phyloP scores from a whole-genome alignment of 768 basidiomycete species.

The Cystobasidium tubakii region DNA sequence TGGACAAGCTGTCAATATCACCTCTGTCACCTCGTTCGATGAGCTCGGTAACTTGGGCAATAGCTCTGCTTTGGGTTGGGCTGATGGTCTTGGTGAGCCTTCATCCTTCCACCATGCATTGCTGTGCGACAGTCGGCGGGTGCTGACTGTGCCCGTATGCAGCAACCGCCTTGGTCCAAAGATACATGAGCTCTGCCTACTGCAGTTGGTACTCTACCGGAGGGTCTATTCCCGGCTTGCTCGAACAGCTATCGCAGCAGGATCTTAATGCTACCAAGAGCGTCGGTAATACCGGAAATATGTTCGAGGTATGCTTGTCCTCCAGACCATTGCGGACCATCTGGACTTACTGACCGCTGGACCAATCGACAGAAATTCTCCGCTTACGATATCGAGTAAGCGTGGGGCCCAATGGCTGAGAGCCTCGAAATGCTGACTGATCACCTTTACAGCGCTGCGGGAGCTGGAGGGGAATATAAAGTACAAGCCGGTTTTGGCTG shows the following conservation, averaged over 20 bases:
- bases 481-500: conserved; percentile 58
- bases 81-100: conserved; percentile 47
- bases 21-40: conserved; percentile 3
- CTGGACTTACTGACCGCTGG: conserved; percentile 34
- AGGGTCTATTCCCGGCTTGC: conserved; percentile 66
- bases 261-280: conserved; percentile 47
- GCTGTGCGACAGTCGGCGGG: no score
- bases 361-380: conserved; percentile 64
- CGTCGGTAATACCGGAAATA: conserved; percentile 39
- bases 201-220: conserved; percentile 93
- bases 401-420: conserved; percentile 48
- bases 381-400: conserved; percentile 58
- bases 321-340: not conserved
- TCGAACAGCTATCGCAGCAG: conserved; percentile 60
- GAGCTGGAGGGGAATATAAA: conserved; percentile 77
- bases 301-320: conserved; percentile 12
- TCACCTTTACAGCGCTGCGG: conserved; percentile 58
- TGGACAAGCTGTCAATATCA: conserved; percentile 40
- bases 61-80: conserved; percentile 58
- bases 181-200: conserved; percentile 72
- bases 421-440: not conserved
- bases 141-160: no score
- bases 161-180: conserved; percentile 69
- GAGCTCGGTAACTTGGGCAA: conserved; percentile 55
- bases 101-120: no score